These are phyloP conservation scores for Hylodesmum podocarpum DNA, from an alignment of 306 rosid species.

Conservation along the genomic window DNA sequence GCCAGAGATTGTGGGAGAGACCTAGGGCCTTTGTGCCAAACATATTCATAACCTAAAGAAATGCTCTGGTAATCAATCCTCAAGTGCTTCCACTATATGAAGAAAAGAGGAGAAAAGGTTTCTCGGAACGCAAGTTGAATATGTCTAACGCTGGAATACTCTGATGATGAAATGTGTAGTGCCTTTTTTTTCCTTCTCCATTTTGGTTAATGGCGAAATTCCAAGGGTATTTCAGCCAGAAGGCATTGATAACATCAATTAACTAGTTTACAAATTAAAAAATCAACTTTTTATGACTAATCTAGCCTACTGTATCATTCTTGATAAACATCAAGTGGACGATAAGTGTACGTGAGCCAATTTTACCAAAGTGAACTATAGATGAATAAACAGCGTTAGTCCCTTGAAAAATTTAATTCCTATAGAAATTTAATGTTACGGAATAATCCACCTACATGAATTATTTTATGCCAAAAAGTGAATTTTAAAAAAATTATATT, in stretches of 20 bases:
- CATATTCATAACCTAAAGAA: no score
- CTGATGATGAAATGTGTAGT: no score
- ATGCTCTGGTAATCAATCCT: no score
- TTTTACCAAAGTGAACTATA: neutral
- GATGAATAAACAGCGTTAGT: neutral
- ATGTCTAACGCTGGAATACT: no score
- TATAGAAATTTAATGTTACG: neutral
- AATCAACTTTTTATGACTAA: neutral
- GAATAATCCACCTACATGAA: neutral
- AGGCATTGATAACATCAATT: neutral
- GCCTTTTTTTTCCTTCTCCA: no score
- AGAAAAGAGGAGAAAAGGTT: no score
- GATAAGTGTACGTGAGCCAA: neutral
- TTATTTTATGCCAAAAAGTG: neutral
- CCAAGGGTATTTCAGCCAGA: no score
- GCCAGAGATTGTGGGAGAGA: no score
- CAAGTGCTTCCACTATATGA: no score
- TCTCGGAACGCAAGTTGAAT: no score
- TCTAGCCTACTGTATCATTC: neutral
- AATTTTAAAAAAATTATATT: constrained; percentile 30
- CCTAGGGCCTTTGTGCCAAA: no score
- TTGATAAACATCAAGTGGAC: neutral
- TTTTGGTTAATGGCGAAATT: no score
- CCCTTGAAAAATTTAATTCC: neutral
- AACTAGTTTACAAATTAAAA: neutral